Conservation (phyloP, 768 basidiomycete genomes). For the Harrya chromipes region DNA sequence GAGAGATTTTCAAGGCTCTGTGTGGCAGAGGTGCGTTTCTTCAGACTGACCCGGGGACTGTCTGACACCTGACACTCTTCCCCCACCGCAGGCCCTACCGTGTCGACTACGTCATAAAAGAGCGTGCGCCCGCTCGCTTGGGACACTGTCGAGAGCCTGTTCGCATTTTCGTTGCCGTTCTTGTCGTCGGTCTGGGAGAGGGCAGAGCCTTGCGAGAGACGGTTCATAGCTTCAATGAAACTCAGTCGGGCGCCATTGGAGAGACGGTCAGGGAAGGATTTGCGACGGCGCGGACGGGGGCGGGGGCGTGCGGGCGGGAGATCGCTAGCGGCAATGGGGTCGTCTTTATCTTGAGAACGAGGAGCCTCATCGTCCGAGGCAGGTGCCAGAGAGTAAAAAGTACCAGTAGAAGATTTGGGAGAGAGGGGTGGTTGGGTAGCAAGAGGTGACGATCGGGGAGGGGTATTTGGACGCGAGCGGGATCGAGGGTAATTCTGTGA, state of each 20-base stretch:
- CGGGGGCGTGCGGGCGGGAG: constrained; percentile 14
- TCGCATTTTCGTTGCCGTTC: neutral
- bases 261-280: constrained; percentile 25
- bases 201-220: constrained; percentile 16
- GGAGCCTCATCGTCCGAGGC: constrained; percentile 16
- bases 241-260: constrained; percentile 23
- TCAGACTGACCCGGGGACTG: no score
- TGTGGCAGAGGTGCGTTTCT: constrained; percentile 5
- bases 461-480: constrained; percentile 18
- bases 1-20: constrained; percentile 25
- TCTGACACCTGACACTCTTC: no score
- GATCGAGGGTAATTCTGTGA: neutral
- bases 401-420: constrained; percentile 27
- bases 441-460: constrained; percentile 15
- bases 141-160: constrained; percentile 24
- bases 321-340: neutral
- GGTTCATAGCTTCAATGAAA: constrained; percentile 28
- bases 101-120: constrained; percentile 21
- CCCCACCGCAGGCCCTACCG: neutral
- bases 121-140: constrained; percentile 26
- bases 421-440: constrained; percentile 16
- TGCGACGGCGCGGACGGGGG: constrained; percentile 15
- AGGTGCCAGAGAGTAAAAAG: constrained; percentile 23
- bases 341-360: neutral
- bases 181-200: constrained; percentile 4